Conservation (phyloP, 73 alveolate species). For the Paramecium caudatum region DNA sequence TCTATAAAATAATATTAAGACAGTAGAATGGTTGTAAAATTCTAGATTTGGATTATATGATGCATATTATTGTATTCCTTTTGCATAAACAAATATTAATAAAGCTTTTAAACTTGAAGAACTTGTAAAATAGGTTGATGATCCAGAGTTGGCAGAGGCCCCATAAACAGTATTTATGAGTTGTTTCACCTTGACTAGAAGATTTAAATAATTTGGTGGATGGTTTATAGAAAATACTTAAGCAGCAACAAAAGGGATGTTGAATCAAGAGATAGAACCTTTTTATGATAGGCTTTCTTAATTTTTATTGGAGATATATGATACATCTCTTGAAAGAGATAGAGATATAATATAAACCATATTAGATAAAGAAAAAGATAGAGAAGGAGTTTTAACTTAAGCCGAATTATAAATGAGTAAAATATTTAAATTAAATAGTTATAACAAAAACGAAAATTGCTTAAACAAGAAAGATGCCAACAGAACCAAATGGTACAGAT, state of each 20-base stretch:
- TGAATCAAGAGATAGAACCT: conserved; percentile 19
- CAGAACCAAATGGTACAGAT: conserved; percentile 52
- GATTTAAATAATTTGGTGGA: conserved; percentile 62
- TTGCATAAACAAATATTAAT: conserved; percentile 33
- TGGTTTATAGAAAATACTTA: conserved; percentile 31
- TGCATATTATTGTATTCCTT: conserved; percentile 46
- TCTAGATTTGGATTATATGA: conserved; percentile 69
- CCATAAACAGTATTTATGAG: conserved; percentile 56
- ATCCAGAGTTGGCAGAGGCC: conserved; percentile 47
- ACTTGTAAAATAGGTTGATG: conserved; percentile 30
- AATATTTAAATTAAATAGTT: neutral
- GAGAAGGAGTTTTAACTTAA: neutral
- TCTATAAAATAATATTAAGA: conserved; percentile 50
- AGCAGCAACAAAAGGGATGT: conserved; percentile 31
- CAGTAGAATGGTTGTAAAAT: conserved; percentile 53
- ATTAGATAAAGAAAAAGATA: conserved; percentile 37
- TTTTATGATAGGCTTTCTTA: conserved; percentile 6
- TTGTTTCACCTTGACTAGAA: neutral
- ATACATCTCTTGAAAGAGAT: conserved; percentile 39
- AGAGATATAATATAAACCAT: neutral
- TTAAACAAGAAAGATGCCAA: neutral
- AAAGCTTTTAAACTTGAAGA: conserved; percentile 38
- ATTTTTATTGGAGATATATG: neutral
- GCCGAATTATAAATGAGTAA: conserved; percentile 24
- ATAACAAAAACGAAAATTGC: conserved; percentile 45